phyloP scores from a whole-genome alignment of 2,329 filamentous ascomycete genomes.

The Xylaria multiplex region DNA sequence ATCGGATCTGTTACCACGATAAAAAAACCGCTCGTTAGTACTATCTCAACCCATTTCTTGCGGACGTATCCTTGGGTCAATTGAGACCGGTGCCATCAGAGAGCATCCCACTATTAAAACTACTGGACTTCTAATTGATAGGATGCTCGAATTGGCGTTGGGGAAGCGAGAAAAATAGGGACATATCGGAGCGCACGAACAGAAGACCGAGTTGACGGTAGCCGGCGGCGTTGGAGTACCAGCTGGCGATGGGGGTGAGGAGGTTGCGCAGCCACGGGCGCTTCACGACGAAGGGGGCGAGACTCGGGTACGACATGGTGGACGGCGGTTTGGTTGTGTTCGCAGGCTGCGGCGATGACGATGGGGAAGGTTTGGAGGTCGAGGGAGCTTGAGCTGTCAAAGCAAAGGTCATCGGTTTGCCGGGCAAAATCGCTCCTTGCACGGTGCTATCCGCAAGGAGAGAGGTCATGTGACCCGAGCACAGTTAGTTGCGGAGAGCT shows the following conservation, averaged over 20 bases:
- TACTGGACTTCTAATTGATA: not conserved
- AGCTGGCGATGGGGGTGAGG: conserved; percentile 83
- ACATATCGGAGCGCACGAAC: conserved; percentile 60
- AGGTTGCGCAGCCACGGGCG: conserved; percentile 85
- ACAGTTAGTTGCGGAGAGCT: not conserved
- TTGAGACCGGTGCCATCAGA: not conserved
- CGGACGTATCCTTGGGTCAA: not conserved
- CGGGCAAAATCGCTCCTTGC: conserved; percentile 35
- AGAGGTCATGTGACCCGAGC: conserved; percentile 31
- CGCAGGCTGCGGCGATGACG: conserved; percentile 32
- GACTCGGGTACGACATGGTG: conserved; percentile 71
- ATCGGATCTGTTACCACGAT: conserved; percentile 74
- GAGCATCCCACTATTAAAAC: not conserved
- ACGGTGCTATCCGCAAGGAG: conserved; percentile 3
- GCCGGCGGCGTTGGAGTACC: conserved; percentile 89
- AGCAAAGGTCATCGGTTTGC: conserved; percentile 15
- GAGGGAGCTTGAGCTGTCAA: conserved; percentile 13
- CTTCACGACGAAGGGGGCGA: conserved; percentile 80
- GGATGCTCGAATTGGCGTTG: conserved; percentile 1
- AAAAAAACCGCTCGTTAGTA: conserved; percentile 27
- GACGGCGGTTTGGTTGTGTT: conserved; percentile 43
- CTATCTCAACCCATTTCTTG: not conserved
- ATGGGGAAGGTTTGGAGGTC: conserved; percentile 35
- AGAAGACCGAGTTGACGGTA: conserved; percentile 92
- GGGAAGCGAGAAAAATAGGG: not conserved